Percentiles rank a stretch among this genome's conserved stretches.
These are phyloP conservation scores for Pterocarpus macrocarpus DNA, from an alignment of 306 rosid species.

Conservation along the genomic window DNA sequence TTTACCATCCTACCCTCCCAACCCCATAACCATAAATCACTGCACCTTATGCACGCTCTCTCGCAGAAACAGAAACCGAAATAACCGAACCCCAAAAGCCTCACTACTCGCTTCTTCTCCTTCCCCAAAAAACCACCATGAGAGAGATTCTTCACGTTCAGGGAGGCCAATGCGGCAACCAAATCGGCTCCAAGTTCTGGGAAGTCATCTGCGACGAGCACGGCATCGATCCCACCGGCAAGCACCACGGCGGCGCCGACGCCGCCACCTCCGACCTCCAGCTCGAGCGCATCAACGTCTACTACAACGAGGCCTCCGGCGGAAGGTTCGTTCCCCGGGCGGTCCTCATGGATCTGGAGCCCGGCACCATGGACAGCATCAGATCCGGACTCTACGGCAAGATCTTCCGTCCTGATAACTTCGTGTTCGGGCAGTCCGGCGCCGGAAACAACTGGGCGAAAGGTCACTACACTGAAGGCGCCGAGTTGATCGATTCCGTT, in stretches of 20 bases:
- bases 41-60: too few species aligned
- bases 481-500: constrained; percentile 52
- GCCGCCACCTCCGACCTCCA: constrained; percentile 19
- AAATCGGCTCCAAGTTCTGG: constrained; percentile 57
- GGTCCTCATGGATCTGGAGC: constrained; percentile 56
- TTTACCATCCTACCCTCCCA: constrained; percentile 56
- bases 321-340: constrained; percentile 54
- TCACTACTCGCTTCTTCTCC: too few species aligned
- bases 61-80: too few species aligned
- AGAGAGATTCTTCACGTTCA: constrained; percentile 55
- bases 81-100: too few species aligned
- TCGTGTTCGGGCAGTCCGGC: constrained; percentile 55
- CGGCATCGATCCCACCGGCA: constrained; percentile 49
- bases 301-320: constrained; percentile 50
- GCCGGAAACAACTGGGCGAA: constrained; percentile 85
- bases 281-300: constrained; percentile 52
- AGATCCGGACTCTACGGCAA: constrained; percentile 55
- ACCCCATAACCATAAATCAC: not conserved
- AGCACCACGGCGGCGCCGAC: constrained; percentile 7
- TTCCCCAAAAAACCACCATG: not conserved
- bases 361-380: constrained; percentile 57
- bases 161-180: constrained; percentile 59
- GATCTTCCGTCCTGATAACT: constrained; percentile 54
- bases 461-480: constrained; percentile 57
- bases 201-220: constrained; percentile 57